Evolutionary conservation across 1,284 basidiomycete genomes (phyloP).

Genomic region (Somion occarium): DNA sequence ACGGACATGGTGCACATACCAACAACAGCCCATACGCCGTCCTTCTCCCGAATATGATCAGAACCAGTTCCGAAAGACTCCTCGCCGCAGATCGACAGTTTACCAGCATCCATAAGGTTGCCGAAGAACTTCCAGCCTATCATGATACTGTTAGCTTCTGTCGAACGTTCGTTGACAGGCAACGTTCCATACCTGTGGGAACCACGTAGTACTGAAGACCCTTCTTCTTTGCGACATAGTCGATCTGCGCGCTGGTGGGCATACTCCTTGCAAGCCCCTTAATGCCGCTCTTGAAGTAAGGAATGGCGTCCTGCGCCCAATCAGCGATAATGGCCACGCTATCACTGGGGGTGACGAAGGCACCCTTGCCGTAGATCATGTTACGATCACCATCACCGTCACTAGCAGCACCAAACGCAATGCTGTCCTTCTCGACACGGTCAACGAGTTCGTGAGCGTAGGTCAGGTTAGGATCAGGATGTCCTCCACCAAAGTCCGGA

Average conservation of each 20-base stretch:
- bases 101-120: slow-evolving; percentile 98
- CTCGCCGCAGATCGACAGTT: slow-evolving; percentile 96
- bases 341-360: slow-evolving; percentile 97
- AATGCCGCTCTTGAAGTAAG: slow-evolving; percentile 93
- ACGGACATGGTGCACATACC: slow-evolving; percentile 43
- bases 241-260: slow-evolving; percentile 97
- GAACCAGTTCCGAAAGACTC: slow-evolving; percentile 99
- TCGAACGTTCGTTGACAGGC: neutral
- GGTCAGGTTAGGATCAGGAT: slow-evolving; percentile 98
- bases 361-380: slow-evolving; percentile 99
- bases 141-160: slow-evolving; percentile 6
- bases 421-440: slow-evolving; percentile 81
- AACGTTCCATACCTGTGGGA: slow-evolving; percentile 71
- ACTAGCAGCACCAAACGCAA: slow-evolving; percentile 93
- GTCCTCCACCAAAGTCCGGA: slow-evolving; percentile 95
- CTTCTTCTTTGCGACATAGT: slow-evolving; percentile 93
- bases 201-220: slow-evolving; percentile 95
- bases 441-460: slow-evolving; percentile 96
- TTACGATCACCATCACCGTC: slow-evolving; percentile 98
- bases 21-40: slow-evolving; percentile 95
- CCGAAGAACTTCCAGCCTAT: slow-evolving; percentile 99
- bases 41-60: slow-evolving; percentile 99
- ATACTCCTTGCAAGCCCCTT: slow-evolving; percentile 96
- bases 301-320: slow-evolving; percentile 89
- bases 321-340: slow-evolving; percentile 99